Evolutionary conservation across 2,329 filamentous ascomycete genomes (phyloP), one percentile per base, ranked within the genome.

Genomic region (Periconia macrospinosa): DNA sequence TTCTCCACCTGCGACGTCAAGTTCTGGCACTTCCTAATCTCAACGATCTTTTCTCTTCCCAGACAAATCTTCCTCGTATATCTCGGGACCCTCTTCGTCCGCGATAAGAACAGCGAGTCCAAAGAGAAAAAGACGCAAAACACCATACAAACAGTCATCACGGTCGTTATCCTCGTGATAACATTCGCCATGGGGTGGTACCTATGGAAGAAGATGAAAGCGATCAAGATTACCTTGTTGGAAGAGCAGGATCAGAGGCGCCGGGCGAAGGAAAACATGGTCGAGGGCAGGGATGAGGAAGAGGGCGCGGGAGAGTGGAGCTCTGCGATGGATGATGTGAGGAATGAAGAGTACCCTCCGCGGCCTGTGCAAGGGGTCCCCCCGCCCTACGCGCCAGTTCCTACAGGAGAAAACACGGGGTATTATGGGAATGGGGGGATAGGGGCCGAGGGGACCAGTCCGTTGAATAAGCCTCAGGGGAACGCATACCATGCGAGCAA

Each of bases 1-100:
- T 59, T 59, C 47, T 56, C 54, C 9, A 59, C 56, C 41, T 59
- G 53, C 43, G 54, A 59, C 49, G 56, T 59, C 9, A 59, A 59
- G 11, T 59, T 59, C 47, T 59, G 52, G 45, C 44, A 19, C 48
- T 59, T 54, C 41, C 20, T 52, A 6, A 45, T 59, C 37, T 46
- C 56, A 2, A 59, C 56, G n/a, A 30, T 57, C 20, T 43, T 59
- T n/a, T 56, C 54, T 1, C 49, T 59, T 8, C 56, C 54, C 6
- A 56, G 56, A 30, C 56, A 59, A 45, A 57, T 56, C 35, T 59
- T 59, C 41, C 48, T 56, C 19, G 54, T 59, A n/a, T 59, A 59
- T 41, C 46, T 59, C 19, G 56, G 54, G 13, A 52, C 54, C n/a
- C 45, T 59, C 1, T 45, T 59, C 10, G 49, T 59, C 5, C 11